Evolutionary conservation across 2,329 filamentous ascomycete genomes (phyloP).

Genomic region (Epichloe gansuensis): DNA sequence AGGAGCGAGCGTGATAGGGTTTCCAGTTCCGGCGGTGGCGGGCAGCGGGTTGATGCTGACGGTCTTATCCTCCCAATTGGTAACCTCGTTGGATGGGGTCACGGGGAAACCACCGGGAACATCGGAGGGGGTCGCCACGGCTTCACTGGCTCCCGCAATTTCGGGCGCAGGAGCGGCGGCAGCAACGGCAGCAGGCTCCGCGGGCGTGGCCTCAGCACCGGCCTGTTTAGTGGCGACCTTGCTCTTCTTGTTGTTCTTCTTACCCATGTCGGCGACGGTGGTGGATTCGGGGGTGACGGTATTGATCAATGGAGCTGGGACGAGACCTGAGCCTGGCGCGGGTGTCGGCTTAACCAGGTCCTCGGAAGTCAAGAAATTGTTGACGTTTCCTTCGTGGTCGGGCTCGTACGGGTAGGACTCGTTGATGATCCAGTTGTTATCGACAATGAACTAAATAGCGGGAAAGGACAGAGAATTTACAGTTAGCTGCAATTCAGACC

Average conservation of each 20-base stretch:
- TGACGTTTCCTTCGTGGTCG: conserved; percentile 73
- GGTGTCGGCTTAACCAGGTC: conserved; percentile 40
- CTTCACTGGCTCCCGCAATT: conserved; percentile 8
- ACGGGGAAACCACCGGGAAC: conserved; percentile 43
- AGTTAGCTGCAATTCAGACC: conserved; percentile 8
- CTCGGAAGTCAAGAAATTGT: conserved; percentile 77
- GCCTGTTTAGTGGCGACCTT: conserved; percentile 11
- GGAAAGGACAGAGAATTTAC: conserved; percentile 6
- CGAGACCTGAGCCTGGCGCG: background rate
- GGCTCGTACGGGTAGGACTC: conserved; percentile 67
- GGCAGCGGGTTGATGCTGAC: conserved; percentile 50
- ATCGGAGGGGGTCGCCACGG: conserved; percentile 20
- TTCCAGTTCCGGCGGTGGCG: conserved; percentile 51
- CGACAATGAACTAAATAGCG: conserved; percentile 70
- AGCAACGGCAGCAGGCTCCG: background rate
- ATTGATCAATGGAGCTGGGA: conserved; percentile 44
- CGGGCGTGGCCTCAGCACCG: conserved; percentile 6
- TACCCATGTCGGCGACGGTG: conserved; percentile 48
- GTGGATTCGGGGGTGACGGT: conserved; percentile 58
- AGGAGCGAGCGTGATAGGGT: conserved; percentile 66
- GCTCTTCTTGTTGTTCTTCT: conserved; percentile 40
- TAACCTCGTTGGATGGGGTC: conserved; percentile 48
- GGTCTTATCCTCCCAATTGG: conserved; percentile 34
- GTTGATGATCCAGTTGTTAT: conserved; percentile 82
- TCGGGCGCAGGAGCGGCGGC: conserved; percentile 3